Conservation (phyloP, 139 green algal species). For the Chlorella sp. region DNA sequence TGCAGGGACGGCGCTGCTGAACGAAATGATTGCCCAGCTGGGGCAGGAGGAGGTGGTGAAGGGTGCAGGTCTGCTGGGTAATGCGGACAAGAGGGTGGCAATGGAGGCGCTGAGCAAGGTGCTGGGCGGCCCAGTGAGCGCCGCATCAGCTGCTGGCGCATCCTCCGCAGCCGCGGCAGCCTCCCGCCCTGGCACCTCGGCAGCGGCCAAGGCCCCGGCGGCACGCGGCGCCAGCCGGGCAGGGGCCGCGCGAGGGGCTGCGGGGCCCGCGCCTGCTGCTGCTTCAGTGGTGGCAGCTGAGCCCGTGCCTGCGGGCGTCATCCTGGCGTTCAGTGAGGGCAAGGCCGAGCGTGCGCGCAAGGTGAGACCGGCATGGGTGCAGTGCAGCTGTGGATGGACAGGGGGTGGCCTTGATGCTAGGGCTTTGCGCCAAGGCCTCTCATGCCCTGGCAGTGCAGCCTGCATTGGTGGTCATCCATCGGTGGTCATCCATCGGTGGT, state of each 20-base stretch:
- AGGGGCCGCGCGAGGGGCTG: background rate
- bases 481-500: no score
- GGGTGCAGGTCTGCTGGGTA: background rate
- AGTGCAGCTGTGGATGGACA: background rate
- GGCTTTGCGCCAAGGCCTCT: no score
- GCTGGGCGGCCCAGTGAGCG: background rate
- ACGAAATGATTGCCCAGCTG: conserved; percentile 17
- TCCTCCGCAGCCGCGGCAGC: background rate
- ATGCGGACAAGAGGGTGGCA: conserved; percentile 6
- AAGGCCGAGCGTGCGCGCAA: conserved; percentile 74
- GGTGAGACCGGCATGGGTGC: background rate
- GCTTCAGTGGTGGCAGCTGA: background rate
- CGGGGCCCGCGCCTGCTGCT: background rate
- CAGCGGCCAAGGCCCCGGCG: background rate
- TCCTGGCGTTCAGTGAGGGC: conserved; percentile 63
- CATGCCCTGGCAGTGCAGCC: no score
- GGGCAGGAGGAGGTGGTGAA: conserved; percentile 17
- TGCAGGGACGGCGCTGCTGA: conserved; percentile 60
- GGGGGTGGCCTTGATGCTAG: background rate
- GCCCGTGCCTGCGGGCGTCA: conserved; percentile 8
- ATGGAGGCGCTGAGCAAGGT: conserved; percentile 37
- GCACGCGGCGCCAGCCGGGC: background rate
- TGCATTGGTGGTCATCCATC: no score
- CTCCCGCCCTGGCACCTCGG: background rate
- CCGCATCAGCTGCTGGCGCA: background rate